phyloP scores from a whole-genome alignment of 1,284 basidiomycete genomes.

The Pascua sp. region DNA sequence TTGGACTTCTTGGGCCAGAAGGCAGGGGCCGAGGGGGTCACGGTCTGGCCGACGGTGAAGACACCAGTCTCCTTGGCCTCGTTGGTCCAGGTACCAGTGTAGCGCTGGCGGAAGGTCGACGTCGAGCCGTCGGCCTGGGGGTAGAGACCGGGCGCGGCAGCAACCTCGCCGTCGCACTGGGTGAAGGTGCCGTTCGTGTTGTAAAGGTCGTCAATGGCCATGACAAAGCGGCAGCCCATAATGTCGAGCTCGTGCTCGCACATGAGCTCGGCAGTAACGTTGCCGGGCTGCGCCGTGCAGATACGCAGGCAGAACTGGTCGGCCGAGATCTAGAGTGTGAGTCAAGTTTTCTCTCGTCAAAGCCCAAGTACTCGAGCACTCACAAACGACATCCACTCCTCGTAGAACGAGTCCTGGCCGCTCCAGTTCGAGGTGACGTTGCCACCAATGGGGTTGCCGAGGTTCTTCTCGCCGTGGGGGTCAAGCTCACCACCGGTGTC shows the following conservation, averaged over 20 bases:
- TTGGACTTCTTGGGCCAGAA: slow-evolving; percentile 46
- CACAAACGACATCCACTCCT: slow-evolving; percentile 54
- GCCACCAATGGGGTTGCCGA: slow-evolving; percentile 55
- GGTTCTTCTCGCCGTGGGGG: slow-evolving; percentile 49
- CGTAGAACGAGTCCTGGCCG: slow-evolving; percentile 53
- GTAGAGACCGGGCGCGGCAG: slow-evolving; percentile 49
- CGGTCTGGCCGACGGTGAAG: slow-evolving; percentile 40
- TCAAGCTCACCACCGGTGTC: slow-evolving; percentile 53
- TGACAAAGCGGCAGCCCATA: slow-evolving; percentile 51
- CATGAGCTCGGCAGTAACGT: slow-evolving; percentile 38
- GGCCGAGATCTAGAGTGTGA: slow-evolving; percentile 43
- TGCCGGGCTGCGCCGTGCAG: slow-evolving; percentile 45
- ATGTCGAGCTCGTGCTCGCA: slow-evolving; percentile 47
- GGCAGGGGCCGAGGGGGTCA: slow-evolving; percentile 37
- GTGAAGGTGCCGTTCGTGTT: slow-evolving; percentile 45
- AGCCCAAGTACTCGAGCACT: not conserved
- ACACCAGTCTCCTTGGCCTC: slow-evolving; percentile 14
- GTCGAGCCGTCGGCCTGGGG: slow-evolving; percentile 37
- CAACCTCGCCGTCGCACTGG: slow-evolving; percentile 49
- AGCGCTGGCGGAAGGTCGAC: slow-evolving; percentile 50
- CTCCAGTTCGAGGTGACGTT: slow-evolving; percentile 54
- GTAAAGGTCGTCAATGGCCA: slow-evolving; percentile 46
- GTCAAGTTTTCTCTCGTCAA: slow-evolving; percentile 7
- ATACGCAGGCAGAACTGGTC: slow-evolving; percentile 51
- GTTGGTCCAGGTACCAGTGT: slow-evolving; percentile 41